Evolutionary conservation across 257 asterid genomes (phyloP).

Genomic region (Solanum etuberosum): DNA sequence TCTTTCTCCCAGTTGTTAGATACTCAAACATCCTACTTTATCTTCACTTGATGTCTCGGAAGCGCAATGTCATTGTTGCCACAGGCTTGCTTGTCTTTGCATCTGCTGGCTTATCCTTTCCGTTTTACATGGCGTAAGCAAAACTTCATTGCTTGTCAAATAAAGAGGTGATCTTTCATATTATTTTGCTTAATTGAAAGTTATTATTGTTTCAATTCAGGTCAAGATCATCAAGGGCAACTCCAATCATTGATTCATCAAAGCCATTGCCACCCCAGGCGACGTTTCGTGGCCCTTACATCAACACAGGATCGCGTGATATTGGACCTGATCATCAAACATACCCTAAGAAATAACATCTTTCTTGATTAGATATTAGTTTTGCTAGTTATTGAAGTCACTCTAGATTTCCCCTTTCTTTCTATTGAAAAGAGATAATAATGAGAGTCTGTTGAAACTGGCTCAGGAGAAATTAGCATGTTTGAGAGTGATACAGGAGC

Average conservation of each 20-base stretch:
- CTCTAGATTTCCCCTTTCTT: not conserved
- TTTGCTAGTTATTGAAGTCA: not conserved
- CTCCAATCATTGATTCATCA: slow-evolving; percentile 85
- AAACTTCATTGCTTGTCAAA: not conserved
- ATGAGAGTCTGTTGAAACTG: not conserved
- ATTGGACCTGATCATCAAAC: slow-evolving; percentile 70
- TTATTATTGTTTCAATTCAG: slow-evolving; percentile 16
- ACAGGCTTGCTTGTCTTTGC: slow-evolving; percentile 74
- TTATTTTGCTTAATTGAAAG: not conserved
- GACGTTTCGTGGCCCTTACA: slow-evolving; percentile 87
- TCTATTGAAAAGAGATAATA: not conserved
- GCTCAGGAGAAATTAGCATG: not conserved
- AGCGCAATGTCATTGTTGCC: slow-evolving; percentile 67
- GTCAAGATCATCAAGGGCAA: slow-evolving; percentile 44
- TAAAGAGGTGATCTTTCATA: not conserved
- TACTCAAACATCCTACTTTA: slow-evolving; percentile 1
- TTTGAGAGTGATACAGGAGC: not conserved
- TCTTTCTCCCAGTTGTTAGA: slow-evolving; percentile 12
- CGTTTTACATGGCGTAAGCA: slow-evolving; percentile 95
- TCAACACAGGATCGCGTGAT: slow-evolving; percentile 93
- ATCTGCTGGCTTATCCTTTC: slow-evolving; percentile 79
- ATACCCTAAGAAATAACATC: slow-evolving; percentile 52
- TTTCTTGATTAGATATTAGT: not conserved
- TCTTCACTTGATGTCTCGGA: slow-evolving; percentile 50
- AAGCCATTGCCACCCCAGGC: slow-evolving; percentile 95